Evolutionary conservation across 202 grass and related monocot genomes (phyloP), one percentile per base, ranked within the genome.

Genomic region (Zizania palustris): DNA sequence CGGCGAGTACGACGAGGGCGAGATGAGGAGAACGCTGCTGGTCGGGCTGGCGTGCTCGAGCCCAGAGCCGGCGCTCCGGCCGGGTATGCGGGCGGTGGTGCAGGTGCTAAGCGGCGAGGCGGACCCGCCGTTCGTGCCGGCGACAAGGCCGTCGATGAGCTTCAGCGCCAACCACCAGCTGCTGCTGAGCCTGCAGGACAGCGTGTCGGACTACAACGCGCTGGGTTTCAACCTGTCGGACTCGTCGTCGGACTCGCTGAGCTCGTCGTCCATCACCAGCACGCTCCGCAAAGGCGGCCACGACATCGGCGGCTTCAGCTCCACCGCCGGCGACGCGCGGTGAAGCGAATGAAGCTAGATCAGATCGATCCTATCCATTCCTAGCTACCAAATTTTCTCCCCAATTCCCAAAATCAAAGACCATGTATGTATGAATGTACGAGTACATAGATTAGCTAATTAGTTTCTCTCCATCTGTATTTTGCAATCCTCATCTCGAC

Each of bases 181-280:
- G 3, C 78, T 99, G 67, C 82, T 95, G 0, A 90, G 83, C 70
- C 83, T 99, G 41, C 96, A 99, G 82, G 96, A 99, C 61, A 95
- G 96, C 82, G 87, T 95, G 66, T 99, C 96, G 1, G 96, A 99
- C 73, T 99, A 87, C 83, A 90, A 95, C 61, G 91, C 91, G 14
- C 83, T 95, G 60, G 92, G 82, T 4, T 75, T 91, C 3, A 84
- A 92, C 45, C 72, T 78, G 18, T 78, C 85, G 4, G 37, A 57
- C 58, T 88, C 85, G 2, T 83, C 78, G 6, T 80, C 74, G 0
- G 83, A 80, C 58, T 95, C 92, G 20, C 70, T 90, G 4, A 92
- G 89, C 15, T 85, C 73, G 12, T 83, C 96, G 13, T 99, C 89
- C 28, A 73, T 95, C 0, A 83, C 57, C 6, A 99, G 85, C 75